phyloP scores from a whole-genome alignment of 352 stramenopile genomes.

The Aphanomyces euteiches region DNA sequence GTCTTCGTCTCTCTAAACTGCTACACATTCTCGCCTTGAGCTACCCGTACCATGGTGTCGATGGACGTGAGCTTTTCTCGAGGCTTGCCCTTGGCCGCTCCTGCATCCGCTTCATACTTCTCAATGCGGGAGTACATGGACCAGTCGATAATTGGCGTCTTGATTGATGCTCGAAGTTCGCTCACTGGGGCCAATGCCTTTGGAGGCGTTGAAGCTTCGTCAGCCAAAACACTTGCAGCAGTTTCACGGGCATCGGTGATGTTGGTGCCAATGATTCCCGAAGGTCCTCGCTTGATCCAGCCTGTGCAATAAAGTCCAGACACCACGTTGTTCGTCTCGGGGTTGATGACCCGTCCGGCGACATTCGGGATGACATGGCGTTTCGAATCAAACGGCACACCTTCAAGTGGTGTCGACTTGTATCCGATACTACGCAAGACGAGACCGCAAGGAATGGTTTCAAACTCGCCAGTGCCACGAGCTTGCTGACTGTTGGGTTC shows the following conservation, averaged over 20 bases:
- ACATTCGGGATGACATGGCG: conserved; percentile 64
- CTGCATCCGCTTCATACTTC: conserved; percentile 57
- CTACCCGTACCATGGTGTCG: conserved; percentile 54
- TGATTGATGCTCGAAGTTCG: conserved; percentile 33
- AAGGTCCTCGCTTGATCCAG: conserved; percentile 97
- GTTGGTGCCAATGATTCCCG: conserved; percentile 98
- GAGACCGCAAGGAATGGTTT: conserved; percentile 75
- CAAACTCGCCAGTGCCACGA: conserved; percentile 80
- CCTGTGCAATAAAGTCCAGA: conserved; percentile 93
- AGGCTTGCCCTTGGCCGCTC: conserved; percentile 55
- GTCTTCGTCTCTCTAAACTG: no score
- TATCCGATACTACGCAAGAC: conserved; percentile 89
- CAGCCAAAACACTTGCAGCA: conserved; percentile 89
- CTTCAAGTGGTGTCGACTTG: conserved; percentile 79
- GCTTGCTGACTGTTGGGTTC: conserved; percentile 74
- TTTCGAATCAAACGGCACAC: conserved; percentile 75
- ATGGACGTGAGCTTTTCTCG: conserved; percentile 82
- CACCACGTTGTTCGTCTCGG: conserved; percentile 38
- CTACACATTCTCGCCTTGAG: no score
- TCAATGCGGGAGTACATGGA: conserved; percentile 58
- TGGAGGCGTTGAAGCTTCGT: conserved; percentile 59
- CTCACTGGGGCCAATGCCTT: conserved; percentile 29
- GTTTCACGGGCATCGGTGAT: conserved; percentile 96
- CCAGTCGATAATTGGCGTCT: conserved; percentile 69
- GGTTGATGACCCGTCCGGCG: conserved; percentile 45